These are phyloP conservation scores for Stagonosporopsis cucurbitacearum DNA, from an alignment of 2,329 filamentous ascomycete genomes.

Conservation along the genomic window DNA sequence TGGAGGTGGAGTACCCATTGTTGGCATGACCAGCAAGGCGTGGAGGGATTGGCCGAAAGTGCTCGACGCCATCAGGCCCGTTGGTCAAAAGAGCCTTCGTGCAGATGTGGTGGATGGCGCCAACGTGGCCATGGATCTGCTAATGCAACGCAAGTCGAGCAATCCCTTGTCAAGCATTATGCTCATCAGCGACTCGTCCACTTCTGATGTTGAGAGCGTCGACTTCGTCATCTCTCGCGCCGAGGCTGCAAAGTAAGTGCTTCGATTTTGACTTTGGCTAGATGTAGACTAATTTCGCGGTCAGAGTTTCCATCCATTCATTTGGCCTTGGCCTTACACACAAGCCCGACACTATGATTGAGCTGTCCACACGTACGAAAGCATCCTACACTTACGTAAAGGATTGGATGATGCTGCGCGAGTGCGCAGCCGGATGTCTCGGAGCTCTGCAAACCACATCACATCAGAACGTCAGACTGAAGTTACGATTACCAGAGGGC, in stretches of 20 bases:
- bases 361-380: conserved; percentile 92
- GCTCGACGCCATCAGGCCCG: conserved; percentile 84
- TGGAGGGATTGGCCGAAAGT: conserved; percentile 93
- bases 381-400: conserved; percentile 98
- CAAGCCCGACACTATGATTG: conserved; percentile 98
- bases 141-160: conserved; percentile 96
- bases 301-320: conserved; percentile 89
- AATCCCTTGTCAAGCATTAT: conserved; percentile 96
- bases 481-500: conserved; percentile 90
- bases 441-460: conserved; percentile 91
- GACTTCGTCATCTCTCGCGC: conserved; percentile 97
- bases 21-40: conserved; percentile 96
- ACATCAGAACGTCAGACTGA: conserved; percentile 98
- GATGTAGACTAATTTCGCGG: conserved; percentile 29
- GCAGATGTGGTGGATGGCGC: conserved; percentile 97
- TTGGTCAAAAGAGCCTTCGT: conserved; percentile 94
- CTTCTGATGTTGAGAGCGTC: conserved; percentile 90
- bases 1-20: conserved; percentile 88
- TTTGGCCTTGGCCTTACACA: conserved; percentile 96
- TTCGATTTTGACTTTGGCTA: conserved; percentile 1
- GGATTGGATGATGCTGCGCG: conserved; percentile 99
- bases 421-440: conserved; percentile 91
- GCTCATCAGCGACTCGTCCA: conserved; percentile 96
- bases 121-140: conserved; percentile 96
- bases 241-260: conserved; percentile 88